Evolutionary conservation across 495 filamentous ascomycete genomes (phyloP).

Genomic region (Penicillium ochrochloron): DNA sequence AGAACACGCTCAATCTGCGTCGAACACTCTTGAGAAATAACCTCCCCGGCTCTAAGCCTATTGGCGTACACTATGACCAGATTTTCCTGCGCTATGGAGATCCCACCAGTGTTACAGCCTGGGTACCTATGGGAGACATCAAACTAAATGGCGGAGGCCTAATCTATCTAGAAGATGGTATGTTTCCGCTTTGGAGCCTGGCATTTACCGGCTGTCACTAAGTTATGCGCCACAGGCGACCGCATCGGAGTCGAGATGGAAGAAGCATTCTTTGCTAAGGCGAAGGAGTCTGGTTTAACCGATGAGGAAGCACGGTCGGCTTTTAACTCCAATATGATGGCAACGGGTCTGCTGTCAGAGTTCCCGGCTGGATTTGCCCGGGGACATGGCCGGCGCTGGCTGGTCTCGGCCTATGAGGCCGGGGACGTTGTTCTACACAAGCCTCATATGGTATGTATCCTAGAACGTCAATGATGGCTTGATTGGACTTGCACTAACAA

Average conservation of each 20-base stretch:
- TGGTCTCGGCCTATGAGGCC: conserved; percentile 60
- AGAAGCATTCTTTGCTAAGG: conserved; percentile 50
- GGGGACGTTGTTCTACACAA: conserved; percentile 66
- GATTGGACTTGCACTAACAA: background rate
- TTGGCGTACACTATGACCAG: conserved; percentile 69
- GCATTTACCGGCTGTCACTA: background rate
- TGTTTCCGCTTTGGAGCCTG: conserved; percentile 9
- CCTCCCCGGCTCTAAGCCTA: conserved; percentile 60
- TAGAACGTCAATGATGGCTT: background rate
- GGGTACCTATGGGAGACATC: conserved; percentile 68
- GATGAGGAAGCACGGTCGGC: conserved; percentile 57
- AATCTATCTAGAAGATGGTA: conserved; percentile 63
- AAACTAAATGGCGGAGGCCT: conserved; percentile 61
- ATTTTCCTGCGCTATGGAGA: conserved; percentile 66
- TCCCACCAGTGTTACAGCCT: conserved; percentile 62
- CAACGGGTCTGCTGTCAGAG: conserved; percentile 53
- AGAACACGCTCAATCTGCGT: conserved; percentile 52
- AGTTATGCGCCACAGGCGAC: conserved; percentile 33
- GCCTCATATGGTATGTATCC: conserved; percentile 51
- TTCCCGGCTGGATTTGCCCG: conserved; percentile 49
- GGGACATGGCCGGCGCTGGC: conserved; percentile 52
- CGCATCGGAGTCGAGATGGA: conserved; percentile 52
- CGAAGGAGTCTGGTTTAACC: conserved; percentile 47
- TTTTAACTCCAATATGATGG: conserved; percentile 63
- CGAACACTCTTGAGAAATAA: conserved; percentile 62